Evolutionary conservation across 2,329 filamentous ascomycete species (phyloP).

Genomic region (Diaporthe australafricana): DNA sequence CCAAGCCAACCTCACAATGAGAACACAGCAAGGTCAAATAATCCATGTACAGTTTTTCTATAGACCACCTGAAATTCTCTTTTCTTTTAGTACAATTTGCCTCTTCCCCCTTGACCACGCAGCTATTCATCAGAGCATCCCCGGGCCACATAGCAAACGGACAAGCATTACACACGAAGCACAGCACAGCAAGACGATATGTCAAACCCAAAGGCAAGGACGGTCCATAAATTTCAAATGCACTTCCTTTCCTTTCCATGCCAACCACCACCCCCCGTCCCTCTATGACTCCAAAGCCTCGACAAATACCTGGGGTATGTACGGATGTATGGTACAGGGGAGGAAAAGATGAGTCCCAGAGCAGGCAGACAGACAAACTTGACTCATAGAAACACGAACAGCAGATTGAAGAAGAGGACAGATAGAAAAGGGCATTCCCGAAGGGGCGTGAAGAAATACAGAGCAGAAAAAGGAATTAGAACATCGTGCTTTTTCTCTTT

Average conservation of each 20-base stretch:
- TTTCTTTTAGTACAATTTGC: not conserved
- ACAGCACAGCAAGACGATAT: not conserved
- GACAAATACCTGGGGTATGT: constrained; percentile 3
- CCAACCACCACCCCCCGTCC: not conserved
- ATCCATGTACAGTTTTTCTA: not conserved
- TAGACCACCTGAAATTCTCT: not conserved
- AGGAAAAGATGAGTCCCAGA: not conserved
- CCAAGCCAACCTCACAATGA: too few species aligned
- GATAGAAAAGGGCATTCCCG: not conserved
- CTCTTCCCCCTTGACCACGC: not conserved
- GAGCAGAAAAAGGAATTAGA: constrained; percentile 2
- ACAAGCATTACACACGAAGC: not conserved
- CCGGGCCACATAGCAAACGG: not conserved
- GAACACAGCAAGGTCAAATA: too few species aligned
- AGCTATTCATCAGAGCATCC: not conserved
- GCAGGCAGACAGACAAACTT: not conserved
- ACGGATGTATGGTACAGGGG: constrained; percentile 5
- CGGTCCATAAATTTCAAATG: not conserved
- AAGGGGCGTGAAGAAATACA: not conserved
- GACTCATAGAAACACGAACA: not conserved
- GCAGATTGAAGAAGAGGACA: not conserved
- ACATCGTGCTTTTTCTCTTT: constrained; percentile 23
- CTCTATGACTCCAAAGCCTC: constrained; percentile 8
- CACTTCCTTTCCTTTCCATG: not conserved
- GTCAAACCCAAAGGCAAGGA: not conserved